A percentile compares a stretch with the other conserved stretches of the same genome.
These are phyloP conservation scores for Sisymbrium irio DNA, from an alignment of 345 rosid genomes.

Conservation along the genomic window DNA sequence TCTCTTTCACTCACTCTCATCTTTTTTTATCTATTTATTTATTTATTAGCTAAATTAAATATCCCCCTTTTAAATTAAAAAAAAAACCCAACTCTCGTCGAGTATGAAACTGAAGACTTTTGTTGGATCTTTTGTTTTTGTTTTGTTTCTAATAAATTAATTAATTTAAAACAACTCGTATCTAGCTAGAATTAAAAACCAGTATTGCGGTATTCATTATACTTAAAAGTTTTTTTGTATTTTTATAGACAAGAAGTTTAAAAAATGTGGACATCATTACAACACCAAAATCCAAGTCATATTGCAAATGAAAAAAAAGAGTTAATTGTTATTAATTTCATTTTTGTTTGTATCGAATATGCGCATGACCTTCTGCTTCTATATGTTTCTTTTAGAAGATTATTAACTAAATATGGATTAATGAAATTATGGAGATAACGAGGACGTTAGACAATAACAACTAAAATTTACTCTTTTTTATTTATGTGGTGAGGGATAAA, in stretches of 20 bases:
- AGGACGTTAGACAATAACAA: slow-evolving; percentile 2
- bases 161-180: neutral
- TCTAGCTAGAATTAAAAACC: slow-evolving; percentile 11
- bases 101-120: slow-evolving; percentile 37
- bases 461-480: neutral
- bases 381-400: slow-evolving; percentile 4
- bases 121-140: neutral
- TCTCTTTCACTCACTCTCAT: slow-evolving; percentile 25
- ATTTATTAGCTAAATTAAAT: slow-evolving; percentile 17
- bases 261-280: slow-evolving; percentile 3
- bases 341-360: slow-evolving; percentile 5
- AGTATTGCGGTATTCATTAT: slow-evolving; percentile 9
- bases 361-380: neutral
- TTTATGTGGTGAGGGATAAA: slow-evolving; percentile 2
- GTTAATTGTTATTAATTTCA: neutral
- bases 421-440: slow-evolving; percentile 20
- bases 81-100: slow-evolving; percentile 7
- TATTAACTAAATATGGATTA: slow-evolving; percentile 13
- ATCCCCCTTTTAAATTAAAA: neutral
- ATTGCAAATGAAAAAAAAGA: neutral
- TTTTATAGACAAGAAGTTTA: neutral
- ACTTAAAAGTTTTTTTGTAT: neutral
- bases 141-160: neutral
- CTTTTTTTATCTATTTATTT: neutral
- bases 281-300: slow-evolving; percentile 5